Evolutionary conservation across 2,329 filamentous ascomycete genomes (phyloP).

Genomic region (Teratosphaeria pseudoeucalypti): DNA sequence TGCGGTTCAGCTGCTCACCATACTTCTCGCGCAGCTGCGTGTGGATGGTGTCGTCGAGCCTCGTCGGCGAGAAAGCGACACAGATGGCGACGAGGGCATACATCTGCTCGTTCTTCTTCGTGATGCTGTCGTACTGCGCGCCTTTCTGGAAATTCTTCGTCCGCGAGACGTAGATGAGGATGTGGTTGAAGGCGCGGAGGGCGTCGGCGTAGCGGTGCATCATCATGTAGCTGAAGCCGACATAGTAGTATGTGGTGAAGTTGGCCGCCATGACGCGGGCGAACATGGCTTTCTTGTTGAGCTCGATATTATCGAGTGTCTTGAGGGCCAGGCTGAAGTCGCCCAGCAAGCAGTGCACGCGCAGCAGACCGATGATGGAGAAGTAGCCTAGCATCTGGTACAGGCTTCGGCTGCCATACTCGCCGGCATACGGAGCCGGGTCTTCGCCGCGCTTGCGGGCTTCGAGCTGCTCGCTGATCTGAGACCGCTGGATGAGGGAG

Average conservation of each 20-base stretch:
- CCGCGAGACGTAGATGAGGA: slow-evolving; percentile 93
- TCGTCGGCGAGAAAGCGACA: slow-evolving; percentile 92
- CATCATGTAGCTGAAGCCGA: slow-evolving; percentile 99
- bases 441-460: slow-evolving; percentile 94
- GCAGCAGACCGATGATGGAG: slow-evolving; percentile 92
- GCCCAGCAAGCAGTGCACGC: slow-evolving; percentile 90
- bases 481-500: slow-evolving; percentile 94
- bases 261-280: slow-evolving; percentile 98
- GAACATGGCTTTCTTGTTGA: slow-evolving; percentile 99
- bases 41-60: slow-evolving; percentile 98
- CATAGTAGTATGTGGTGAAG: slow-evolving; percentile 99
- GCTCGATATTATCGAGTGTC: slow-evolving; percentile 97
- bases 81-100: slow-evolving; percentile 98
- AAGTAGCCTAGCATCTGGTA: slow-evolving; percentile 99
- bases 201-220: slow-evolving; percentile 98
- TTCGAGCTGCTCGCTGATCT: slow-evolving; percentile 93
- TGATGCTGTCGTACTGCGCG: slow-evolving; percentile 93
- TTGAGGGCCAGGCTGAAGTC: slow-evolving; percentile 98
- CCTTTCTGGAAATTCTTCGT: slow-evolving; percentile 99
- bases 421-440: slow-evolving; percentile 73
- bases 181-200: slow-evolving; percentile 99
- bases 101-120: slow-evolving; percentile 99
- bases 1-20: slow-evolving; percentile 91
- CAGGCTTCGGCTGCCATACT: slow-evolving; percentile 86
- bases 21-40: slow-evolving; percentile 97